A percentile compares a stretch with the other conserved stretches of the same genome.
phyloP scores from a whole-genome alignment of 1,284 basidiomycete species.

The Phellopilus nigrolimitatus region DNA sequence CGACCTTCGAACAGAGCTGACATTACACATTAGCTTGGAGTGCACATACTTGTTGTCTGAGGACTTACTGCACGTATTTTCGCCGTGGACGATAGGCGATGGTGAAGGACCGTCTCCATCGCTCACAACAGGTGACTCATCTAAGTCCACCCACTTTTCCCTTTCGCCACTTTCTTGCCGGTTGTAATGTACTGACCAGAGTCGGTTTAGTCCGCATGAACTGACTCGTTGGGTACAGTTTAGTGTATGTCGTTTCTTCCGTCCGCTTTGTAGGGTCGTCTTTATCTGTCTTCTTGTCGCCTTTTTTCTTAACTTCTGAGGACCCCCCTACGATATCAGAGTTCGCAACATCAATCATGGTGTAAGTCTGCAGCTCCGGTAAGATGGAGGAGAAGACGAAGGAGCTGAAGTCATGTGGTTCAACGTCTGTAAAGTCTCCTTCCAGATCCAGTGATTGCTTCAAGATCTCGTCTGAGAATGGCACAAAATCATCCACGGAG shows the following conservation, averaged over 20 bases:
- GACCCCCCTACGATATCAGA: slow-evolving; percentile 24
- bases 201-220: slow-evolving; percentile 70
- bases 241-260: slow-evolving; percentile 65
- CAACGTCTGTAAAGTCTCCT: slow-evolving; percentile 36
- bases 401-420: no score
- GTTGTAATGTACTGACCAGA: slow-evolving; percentile 62
- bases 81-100: slow-evolving; percentile 38
- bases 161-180: slow-evolving; percentile 59
- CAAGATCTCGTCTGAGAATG: slow-evolving; percentile 32
- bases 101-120: slow-evolving; percentile 41
- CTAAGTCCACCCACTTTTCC: slow-evolving; percentile 56
- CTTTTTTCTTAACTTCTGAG: slow-evolving; percentile 43
- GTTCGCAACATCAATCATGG: slow-evolving; percentile 45
- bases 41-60: not conserved
- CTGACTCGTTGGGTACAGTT: slow-evolving; percentile 55
- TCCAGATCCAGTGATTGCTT: slow-evolving; percentile 21
- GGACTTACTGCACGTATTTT: slow-evolving; percentile 41
- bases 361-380: slow-evolving; percentile 55
- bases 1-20: slow-evolving; percentile 51
- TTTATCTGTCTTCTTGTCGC: slow-evolving; percentile 52
- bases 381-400: no score
- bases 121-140: slow-evolving; percentile 47
- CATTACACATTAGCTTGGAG: slow-evolving; percentile 4
- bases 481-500: slow-evolving; percentile 44
- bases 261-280: slow-evolving; percentile 66